Percentiles rank a stretch among this genome's conserved stretches.
Conservation (phyloP, 441 rosid genomes). For the Populus hybrid region DNA sequence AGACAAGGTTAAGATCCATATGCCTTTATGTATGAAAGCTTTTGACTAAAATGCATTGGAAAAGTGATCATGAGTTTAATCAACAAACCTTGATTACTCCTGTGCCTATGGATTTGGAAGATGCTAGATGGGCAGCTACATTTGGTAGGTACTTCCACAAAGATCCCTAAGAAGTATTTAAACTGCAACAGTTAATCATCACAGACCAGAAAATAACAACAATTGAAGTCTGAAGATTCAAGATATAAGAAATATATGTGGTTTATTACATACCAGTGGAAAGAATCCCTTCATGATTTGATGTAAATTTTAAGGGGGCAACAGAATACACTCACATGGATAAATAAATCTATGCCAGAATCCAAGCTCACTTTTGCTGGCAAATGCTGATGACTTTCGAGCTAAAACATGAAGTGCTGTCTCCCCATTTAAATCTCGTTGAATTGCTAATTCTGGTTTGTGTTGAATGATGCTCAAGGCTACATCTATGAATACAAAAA, state of each 20-base stretch:
- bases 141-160: background rate
- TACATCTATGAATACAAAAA: slow-evolving; percentile 9
- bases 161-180: background rate
- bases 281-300: too few relatives aligned
- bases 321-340: slow-evolving; percentile 21
- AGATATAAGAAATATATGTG: background rate
- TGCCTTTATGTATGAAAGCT: background rate
- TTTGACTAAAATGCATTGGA: background rate
- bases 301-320: background rate
- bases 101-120: background rate
- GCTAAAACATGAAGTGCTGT: slow-evolving; percentile 49
- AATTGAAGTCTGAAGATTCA: background rate
- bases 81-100: background rate
- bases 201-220: background rate
- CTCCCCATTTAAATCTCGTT: slow-evolving; percentile 36
- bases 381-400: slow-evolving; percentile 35
- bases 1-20: background rate
- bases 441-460: slow-evolving; percentile 30
- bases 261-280: background rate
- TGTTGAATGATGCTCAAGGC: slow-evolving; percentile 28
- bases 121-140: background rate
- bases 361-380: slow-evolving; percentile 21
- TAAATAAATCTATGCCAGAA: slow-evolving; percentile 29
- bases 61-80: background rate
- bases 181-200: background rate